These are phyloP conservation scores for Xerocomellus intermedius DNA, from an alignment of 768 basidiomycete species.

Conservation along the genomic window DNA sequence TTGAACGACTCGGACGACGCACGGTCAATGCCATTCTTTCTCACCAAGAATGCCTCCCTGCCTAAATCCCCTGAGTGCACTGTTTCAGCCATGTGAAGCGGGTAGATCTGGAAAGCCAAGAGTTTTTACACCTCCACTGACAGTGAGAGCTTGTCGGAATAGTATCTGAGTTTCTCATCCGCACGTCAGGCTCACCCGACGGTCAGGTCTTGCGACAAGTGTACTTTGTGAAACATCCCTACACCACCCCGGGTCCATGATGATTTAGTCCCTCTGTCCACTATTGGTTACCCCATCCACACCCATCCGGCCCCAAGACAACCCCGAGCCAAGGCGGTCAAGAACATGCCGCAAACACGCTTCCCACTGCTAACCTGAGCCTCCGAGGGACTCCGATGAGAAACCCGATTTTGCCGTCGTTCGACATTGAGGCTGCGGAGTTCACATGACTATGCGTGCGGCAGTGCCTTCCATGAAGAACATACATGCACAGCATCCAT, in stretches of 20 bases:
- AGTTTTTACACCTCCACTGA: not conserved
- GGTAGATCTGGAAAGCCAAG: not conserved
- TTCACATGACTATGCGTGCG: no score
- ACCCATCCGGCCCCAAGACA: not conserved
- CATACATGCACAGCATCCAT: not conserved
- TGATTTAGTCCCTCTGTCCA: no score
- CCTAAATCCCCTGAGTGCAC: conserved; percentile 1
- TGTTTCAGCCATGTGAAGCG: conserved; percentile 22
- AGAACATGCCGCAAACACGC: not conserved
- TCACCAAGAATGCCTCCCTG: conserved; percentile 25
- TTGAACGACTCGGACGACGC: conserved; percentile 24
- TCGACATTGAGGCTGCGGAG: not conserved
- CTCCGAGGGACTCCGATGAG: not conserved
- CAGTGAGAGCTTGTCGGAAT: conserved; percentile 4
- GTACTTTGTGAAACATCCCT: no score
- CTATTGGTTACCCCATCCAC: no score
- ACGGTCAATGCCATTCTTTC: conserved; percentile 37
- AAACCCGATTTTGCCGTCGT: no score
- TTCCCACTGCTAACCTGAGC: not conserved
- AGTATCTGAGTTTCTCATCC: not conserved
- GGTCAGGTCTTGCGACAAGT: no score
- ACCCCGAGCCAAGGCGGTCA: not conserved
- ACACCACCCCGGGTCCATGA: no score
- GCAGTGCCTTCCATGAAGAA: not conserved
- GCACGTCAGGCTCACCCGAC: no score